Base-by-base conservation (phyloP, 148 eudicot genomes). In the Spergularia bocconei region DNA sequence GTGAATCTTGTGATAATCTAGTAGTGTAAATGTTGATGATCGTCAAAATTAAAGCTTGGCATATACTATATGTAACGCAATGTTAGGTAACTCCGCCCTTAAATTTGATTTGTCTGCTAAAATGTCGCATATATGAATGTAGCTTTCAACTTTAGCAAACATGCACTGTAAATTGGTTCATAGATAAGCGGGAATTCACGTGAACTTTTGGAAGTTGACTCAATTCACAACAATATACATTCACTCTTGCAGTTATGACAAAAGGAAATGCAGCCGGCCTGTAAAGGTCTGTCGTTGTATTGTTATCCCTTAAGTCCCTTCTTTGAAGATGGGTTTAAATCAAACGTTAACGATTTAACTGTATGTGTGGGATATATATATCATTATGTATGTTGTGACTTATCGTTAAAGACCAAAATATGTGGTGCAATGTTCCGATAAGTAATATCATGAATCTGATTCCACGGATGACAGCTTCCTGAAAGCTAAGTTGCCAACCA, bases 161-260 rank as follows among this genome's bases (percentile, higher is more conserved):
- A 23, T 11, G 19, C 56, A 16, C 9, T 12, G n/a, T n/a, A 66
- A 58, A 61, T 53, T 14, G 17, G 48, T 29, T 29, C 36, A 44
- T 6, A 36, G 19, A 19, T 11, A 16, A 75, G 48, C 23, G 47
- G 50, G 56, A n/a, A 20, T 66, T 75, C 78, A 75, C 72, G 78
- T 75, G 78, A 75, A 75, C 41, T 39, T 75, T 65, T 13, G 63
- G 51, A 65, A 66, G 54, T 72, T 72, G 38, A 72, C 56, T 17
- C 75, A 72, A 29, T 59, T 59, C 66, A 54, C 60, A 53, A 41
- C 62, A 55, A 33, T 19, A 39, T 20, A 59, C 63, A 44, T 72
- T 38, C 66, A 72, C 7, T 44, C 54, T 15, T 23, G 16, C 39
- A 47, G 21, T 41, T 0, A 59, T 59, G 50, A 11, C 57, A 48